Evolutionary conservation across 192 early-diverging fungal genomes (phyloP).

Genomic region (Chytriomyces confervae): DNA sequence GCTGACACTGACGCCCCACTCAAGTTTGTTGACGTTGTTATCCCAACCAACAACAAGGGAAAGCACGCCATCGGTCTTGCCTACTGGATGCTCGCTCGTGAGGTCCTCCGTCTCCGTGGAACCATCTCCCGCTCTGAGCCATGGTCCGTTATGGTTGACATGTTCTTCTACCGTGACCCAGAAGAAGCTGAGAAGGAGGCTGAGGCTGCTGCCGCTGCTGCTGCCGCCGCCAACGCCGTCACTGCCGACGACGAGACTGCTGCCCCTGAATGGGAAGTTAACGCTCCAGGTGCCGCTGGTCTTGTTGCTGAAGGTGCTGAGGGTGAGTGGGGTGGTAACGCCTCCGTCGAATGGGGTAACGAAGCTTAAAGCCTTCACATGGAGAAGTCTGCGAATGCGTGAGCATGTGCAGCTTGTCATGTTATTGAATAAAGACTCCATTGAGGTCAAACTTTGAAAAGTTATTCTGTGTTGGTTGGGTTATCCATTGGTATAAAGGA

Average conservation of each 20-base stretch:
- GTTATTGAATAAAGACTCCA: no score
- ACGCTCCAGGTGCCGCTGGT: slow-evolving; percentile 33
- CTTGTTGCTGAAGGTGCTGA: slow-evolving; percentile 21
- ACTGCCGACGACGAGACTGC: slow-evolving; percentile 6
- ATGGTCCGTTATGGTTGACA: slow-evolving; percentile 99
- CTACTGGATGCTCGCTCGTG: slow-evolving; percentile 97
- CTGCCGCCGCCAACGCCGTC: slow-evolving; percentile 28
- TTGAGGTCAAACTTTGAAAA: no score
- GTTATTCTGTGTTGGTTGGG: no score
- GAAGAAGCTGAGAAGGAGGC: slow-evolving; percentile 93
- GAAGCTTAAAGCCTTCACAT: not conserved
- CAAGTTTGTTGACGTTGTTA: slow-evolving; percentile 94
- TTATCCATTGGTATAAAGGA: no score
- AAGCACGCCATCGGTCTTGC: slow-evolving; percentile 99
- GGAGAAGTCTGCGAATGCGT: no score
- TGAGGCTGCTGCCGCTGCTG: slow-evolving; percentile 61
- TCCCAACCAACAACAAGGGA: slow-evolving; percentile 99
- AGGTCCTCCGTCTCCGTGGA: slow-evolving; percentile 98
- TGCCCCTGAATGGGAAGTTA: slow-evolving; percentile 35
- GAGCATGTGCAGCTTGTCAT: no score
- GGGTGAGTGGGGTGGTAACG: slow-evolving; percentile 42
- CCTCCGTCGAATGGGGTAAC: slow-evolving; percentile 39
- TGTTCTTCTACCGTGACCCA: slow-evolving; percentile 99
- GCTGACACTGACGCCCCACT: slow-evolving; percentile 97
- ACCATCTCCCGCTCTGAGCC: slow-evolving; percentile 79